phyloP scores from a whole-genome alignment of 2,329 filamentous ascomycete genomes.

The Knufia fluminis region DNA sequence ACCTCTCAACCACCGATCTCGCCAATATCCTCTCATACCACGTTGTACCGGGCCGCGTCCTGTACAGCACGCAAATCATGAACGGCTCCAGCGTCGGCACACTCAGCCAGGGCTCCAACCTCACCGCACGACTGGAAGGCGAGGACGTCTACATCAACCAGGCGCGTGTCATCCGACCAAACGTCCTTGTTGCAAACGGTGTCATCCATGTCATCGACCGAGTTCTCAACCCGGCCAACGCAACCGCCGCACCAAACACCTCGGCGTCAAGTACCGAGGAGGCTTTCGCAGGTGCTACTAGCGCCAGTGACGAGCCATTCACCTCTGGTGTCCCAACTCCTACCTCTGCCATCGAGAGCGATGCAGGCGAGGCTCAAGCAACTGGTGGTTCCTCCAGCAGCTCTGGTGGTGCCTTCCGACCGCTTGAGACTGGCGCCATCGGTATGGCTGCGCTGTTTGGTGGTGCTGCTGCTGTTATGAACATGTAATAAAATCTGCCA shows the following conservation, averaged over 20 bases:
- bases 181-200: slow-evolving; percentile 47
- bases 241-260: slow-evolving; percentile 35
- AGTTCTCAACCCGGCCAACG: slow-evolving; percentile 50
- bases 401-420: slow-evolving; percentile 15
- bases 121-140: slow-evolving; percentile 41
- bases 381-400: slow-evolving; percentile 1
- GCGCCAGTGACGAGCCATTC: slow-evolving; percentile 43
- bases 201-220: slow-evolving; percentile 52
- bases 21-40: slow-evolving; percentile 54
- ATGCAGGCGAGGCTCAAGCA: background rate
- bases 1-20: slow-evolving; percentile 41
- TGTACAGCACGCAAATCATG: slow-evolving; percentile 45
- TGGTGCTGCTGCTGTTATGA: slow-evolving; percentile 7
- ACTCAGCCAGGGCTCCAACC: slow-evolving; percentile 17
- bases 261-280: slow-evolving; percentile 34
- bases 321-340: slow-evolving; percentile 45
- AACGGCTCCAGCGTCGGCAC: slow-evolving; percentile 27
- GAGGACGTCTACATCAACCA: slow-evolving; percentile 41
- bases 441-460: slow-evolving; percentile 5
- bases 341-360: slow-evolving; percentile 22
- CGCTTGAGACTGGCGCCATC: slow-evolving; percentile 18
- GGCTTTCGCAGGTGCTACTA: slow-evolving; percentile 47
- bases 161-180: slow-evolving; percentile 41
- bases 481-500: too few relatives aligned
- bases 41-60: slow-evolving; percentile 43